Base-by-base conservation (phyloP, 2,329 filamentous ascomycete genomes). In the Verticillium tricorpus region DNA sequence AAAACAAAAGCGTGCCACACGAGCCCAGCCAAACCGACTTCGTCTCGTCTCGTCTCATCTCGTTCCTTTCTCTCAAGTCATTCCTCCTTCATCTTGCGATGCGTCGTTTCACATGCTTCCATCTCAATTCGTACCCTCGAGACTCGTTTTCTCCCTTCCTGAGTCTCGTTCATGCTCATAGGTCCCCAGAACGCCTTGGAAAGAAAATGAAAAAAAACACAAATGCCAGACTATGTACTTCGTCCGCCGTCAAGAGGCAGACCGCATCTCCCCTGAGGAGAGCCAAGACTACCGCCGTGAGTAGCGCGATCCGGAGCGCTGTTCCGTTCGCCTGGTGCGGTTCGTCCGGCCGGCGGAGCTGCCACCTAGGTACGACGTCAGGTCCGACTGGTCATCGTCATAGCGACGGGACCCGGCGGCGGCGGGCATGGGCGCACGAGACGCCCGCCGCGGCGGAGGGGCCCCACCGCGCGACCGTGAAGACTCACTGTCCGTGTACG, bases 401-500 rank as follows among this genome's bases (percentile, higher is more conserved):
- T 52, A 52, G 19, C 45, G 45, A 25, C 45, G 45, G 8, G 45
- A 52, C 45, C 45, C 45, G 22, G 45, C 12, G 22, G 50, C 22
- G 50, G 45, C 39, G 34, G 50, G 15, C 50, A 50, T 28, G 32
- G 9, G 35, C 60, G 32, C 67, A 7, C 19, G 32, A 14, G 31
- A n/a, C 45, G 12, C 45, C 19, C 45, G n/a, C 45, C 45, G 45
- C 45, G 45, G 45, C 45, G 45, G 45, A 8, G 17, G 45, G 45
- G 19, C 37, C 37, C 52, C 59, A 57, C 50, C 61, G 65, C 55
- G 61, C 62, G 58, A 66, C 61, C 61, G 64, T 14, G 45, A 57
- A 50, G 60, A 83, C 82, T 81, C 76, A 85, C 83, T 84, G 69
- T 77, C 79, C 25, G 79, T 80, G 72, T 84, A 86, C 59, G 79